phyloP scores from a whole-genome alignment of 257 asterid genomes.

The Nicotiana sylvestris region DNA sequence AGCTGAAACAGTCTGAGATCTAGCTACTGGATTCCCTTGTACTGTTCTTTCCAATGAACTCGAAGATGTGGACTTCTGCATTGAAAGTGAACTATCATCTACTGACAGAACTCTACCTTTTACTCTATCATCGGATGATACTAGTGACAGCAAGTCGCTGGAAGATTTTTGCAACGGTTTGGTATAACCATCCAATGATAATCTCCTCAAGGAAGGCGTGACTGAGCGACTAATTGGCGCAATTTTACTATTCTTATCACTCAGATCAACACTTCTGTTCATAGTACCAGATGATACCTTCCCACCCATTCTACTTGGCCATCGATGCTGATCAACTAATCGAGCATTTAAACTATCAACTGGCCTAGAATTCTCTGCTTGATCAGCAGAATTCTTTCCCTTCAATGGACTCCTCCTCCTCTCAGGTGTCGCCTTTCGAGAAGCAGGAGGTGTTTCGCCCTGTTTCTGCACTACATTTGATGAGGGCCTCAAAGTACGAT shows the following conservation, averaged over 20 bases:
- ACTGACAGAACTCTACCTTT: conserved; percentile 22
- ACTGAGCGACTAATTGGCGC: conserved; percentile 30
- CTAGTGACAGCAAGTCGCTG: conserved; percentile 38
- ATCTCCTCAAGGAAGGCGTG: conserved; percentile 49
- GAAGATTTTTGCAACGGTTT: conserved; percentile 48
- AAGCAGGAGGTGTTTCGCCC: conserved; percentile 34
- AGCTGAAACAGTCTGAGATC: conserved; percentile 39
- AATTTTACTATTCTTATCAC: conserved; percentile 39
- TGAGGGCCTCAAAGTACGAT: conserved; percentile 53
- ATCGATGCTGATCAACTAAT: conserved; percentile 65
- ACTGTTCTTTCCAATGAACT: conserved; percentile 44
- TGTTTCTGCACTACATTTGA: conserved; percentile 50
- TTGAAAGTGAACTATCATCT: conserved; percentile 42
- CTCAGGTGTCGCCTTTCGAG: conserved; percentile 67
- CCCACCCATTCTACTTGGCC: conserved; percentile 63
- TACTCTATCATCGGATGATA: conserved; percentile 32
- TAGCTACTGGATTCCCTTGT: conserved; percentile 41
- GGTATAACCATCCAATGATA: conserved; percentile 57
- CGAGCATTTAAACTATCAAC: conserved; percentile 49
- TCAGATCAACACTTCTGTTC: conserved; percentile 44
- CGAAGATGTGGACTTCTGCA: conserved; percentile 39
- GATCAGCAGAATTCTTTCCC: conserved; percentile 55
- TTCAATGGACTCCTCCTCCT: conserved; percentile 66
- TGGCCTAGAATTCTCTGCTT: conserved; percentile 75
- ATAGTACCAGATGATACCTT: conserved; percentile 33